Conservation (phyloP, 2,329 filamentous ascomycete species). For the Penicillium sp. region DNA sequence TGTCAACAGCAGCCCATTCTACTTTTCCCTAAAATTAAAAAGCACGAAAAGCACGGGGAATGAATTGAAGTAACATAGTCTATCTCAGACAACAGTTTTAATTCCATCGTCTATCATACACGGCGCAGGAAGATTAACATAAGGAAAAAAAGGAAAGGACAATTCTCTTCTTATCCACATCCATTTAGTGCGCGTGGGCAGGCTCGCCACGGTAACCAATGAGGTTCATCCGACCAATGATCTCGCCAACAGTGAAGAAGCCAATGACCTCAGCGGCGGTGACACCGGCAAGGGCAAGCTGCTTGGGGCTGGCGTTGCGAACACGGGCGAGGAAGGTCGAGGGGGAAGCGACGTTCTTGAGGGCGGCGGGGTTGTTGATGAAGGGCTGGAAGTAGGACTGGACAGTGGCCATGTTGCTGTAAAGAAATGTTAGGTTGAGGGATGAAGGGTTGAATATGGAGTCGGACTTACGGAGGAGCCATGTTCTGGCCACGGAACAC, state of each 20-base stretch:
- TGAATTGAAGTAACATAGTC: slow-evolving; percentile 21
- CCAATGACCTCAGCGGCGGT: slow-evolving; percentile 82
- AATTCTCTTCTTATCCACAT: slow-evolving; percentile 21
- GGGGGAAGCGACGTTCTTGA: slow-evolving; percentile 58
- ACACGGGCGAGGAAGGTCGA: slow-evolving; percentile 56
- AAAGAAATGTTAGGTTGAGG: slow-evolving; percentile 11
- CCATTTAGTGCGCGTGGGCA: slow-evolving; percentile 45
- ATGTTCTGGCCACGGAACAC: slow-evolving; percentile 87
- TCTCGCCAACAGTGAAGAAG: slow-evolving; percentile 98
- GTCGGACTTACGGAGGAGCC: slow-evolving; percentile 79
- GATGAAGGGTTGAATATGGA: background rate
- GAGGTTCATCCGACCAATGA: slow-evolving; percentile 92
- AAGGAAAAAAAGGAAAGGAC: slow-evolving; percentile 33
- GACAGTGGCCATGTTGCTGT: slow-evolving; percentile 74
- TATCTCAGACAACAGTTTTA: slow-evolving; percentile 44
- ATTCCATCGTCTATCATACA: slow-evolving; percentile 52
- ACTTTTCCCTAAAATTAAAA: background rate
- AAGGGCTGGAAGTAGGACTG: slow-evolving; percentile 80
- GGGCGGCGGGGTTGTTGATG: slow-evolving; percentile 67
- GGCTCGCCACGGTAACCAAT: slow-evolving; percentile 81
- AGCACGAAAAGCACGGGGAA: slow-evolving; percentile 8
- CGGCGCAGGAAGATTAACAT: slow-evolving; percentile 31
- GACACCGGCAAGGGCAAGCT: slow-evolving; percentile 72
- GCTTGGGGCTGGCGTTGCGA: slow-evolving; percentile 68
- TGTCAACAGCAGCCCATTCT: background rate